Conservation (phyloP, 1,284 basidiomycete genomes). For the Ustilago nuda region DNA sequence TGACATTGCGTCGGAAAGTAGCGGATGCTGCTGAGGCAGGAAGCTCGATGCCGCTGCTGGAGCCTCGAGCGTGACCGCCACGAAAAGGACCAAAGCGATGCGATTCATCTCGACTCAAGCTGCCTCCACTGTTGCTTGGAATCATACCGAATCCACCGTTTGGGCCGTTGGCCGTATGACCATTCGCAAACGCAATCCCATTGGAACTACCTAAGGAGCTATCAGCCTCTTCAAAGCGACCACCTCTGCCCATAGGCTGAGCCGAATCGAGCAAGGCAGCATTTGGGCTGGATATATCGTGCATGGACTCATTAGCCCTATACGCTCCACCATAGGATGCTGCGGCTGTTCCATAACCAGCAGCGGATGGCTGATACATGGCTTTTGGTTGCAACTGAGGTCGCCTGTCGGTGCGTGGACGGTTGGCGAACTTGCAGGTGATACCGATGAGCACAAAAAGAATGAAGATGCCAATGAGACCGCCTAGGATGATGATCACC, state of each 20-base stretch:
- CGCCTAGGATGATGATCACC: conserved; percentile 45
- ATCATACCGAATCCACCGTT: conserved; percentile 39
- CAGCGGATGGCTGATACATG: conserved; percentile 55
- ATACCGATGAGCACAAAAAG: conserved; percentile 45
- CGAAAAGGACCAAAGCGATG: conserved; percentile 23
- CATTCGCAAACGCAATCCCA: conserved; percentile 14
- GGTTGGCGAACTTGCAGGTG: conserved; percentile 45
- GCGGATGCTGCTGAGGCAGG: conserved; percentile 44
- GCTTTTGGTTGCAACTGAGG: conserved; percentile 16
- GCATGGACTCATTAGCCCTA: conserved; percentile 25
- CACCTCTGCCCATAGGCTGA: conserved; percentile 51
- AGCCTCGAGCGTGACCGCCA: conserved; percentile 39
- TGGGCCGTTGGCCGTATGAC: background rate
- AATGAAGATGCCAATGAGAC: conserved; percentile 40
- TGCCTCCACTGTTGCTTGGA: conserved; percentile 34
- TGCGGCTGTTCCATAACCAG: conserved; percentile 43
- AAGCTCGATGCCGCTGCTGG: conserved; percentile 48
- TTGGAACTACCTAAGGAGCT: conserved; percentile 38
- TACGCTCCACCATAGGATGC: conserved; percentile 11
- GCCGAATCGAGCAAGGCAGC: conserved; percentile 43
- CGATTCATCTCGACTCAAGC: conserved; percentile 31
- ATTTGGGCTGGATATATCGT: conserved; percentile 41
- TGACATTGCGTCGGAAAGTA: conserved; percentile 50
- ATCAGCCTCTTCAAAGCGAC: conserved; percentile 40
- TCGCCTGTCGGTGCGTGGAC: conserved; percentile 28